Evolutionary conservation across 306 rosid species (phyloP), one percentile per base, ranked within the genome.

Genomic region (Sindora glabra): DNA sequence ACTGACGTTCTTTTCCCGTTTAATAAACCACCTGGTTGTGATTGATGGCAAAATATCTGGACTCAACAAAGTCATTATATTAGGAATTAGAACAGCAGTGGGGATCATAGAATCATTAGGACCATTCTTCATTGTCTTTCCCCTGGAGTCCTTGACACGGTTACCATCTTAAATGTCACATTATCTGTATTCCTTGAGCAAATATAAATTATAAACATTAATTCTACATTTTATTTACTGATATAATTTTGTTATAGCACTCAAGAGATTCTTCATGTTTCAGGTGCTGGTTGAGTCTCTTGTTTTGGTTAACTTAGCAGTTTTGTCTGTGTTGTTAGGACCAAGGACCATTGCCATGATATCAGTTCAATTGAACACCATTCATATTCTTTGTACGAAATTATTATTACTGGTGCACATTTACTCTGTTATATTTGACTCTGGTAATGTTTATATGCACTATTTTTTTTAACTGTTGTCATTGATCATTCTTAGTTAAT

Each of bases 361-460:
- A 40, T 59, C 19, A 38, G n/a, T 55, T 36, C 34, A n/a, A 59
- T 34, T 24, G 47, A 19, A 53, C 62, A 44, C 16, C 46, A n/a
- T 77, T 49, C 53, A 21, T 57, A 37, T 50, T 50, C 22, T 47
- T 54, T 30, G 62, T 56, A 22, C 22, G 33, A 30, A 70, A 29
- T 41, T 66, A 60, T 41, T 48, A 36, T 61, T 66, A 33, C 59
- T 19, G 24, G 36, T 36, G 41, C 61, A 27, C 48, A 1, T 15
- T 9, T 59, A 60, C 37, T 67, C 48, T 41, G 12, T 58, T 48
- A 53, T 45, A 52, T 62, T 63, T 42, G 47, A 49, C 34, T 62
- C 21, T n/a, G 45, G 22, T 44, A 23, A 40, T 24, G 68, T 64
- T 63, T 68, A 21, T 29, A 1, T 29, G 34, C 34, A 4, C 34